Evolutionary conservation across 768 basidiomycete species (phyloP), one percentile per base, ranked within the genome.

Genomic region (Leccinum subgranulosum): DNA sequence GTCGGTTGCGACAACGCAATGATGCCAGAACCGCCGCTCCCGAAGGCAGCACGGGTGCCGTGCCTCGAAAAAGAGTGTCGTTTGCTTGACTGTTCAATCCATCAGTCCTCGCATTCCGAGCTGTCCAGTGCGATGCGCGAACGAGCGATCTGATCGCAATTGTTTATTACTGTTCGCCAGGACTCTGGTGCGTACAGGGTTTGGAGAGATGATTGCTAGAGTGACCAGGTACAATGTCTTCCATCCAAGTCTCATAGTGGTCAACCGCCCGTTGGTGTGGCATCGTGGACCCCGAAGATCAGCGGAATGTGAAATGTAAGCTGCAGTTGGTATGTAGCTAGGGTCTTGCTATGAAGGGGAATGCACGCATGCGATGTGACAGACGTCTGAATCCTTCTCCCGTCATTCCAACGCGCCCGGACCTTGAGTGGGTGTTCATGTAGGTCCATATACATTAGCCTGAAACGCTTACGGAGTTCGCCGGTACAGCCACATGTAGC

Each of bases 21-120:
- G 53, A 56, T 52, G 54, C 50, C 49, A 64, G 51, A 41, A 49
- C 59, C 36, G 59, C 54, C 11, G 51, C 58, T 56, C 56, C 46
- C 47, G 61, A 58, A 52, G 45, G 48, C 36, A 54, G 23, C 21
- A 50, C 51, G 51, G 45, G 54, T 33, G 39, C 62, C 25, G 55
- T 57, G 41, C 65, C 72, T 60, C 73, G 71, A 59, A 73, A 74
- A 64, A 73, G 64, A 60, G 71, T 73, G 21, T 69, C 71, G 8
- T 73, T 73, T 64, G 66, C 61, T 57, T 73, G 60, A 67, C 56
- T 54, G 57, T 5, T 56, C 31, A 36, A 53, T 66, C 50, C 41
- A 60, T 67, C 63, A 58, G 41, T 56, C 57, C 59, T 62, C 60
- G 55, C 57, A 56, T 53, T 61, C 62, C 59, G 53, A 56, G 62